A percentile compares a stretch with the other conserved stretches of the same genome.
Conservation (phyloP, 108 stramenopile genomes). For the Cyclotella baltica region DNA sequence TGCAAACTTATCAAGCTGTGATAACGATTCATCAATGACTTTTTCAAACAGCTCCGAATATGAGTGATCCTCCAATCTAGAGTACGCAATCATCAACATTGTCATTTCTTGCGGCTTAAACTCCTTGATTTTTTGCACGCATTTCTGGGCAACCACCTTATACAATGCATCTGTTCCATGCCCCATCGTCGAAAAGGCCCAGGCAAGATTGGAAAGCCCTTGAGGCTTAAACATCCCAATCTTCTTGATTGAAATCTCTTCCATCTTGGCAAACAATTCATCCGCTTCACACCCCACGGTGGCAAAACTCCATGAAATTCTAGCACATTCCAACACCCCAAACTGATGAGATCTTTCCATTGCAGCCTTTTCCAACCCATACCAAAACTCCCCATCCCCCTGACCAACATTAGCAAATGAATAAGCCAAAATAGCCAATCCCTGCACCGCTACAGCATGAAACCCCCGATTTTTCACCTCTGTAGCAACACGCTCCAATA, state of each 20-base stretch:
- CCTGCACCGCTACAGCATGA: slow-evolving; percentile 39
- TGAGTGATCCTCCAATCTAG: slow-evolving; percentile 16
- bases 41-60: slow-evolving; percentile 32
- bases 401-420: slow-evolving; percentile 46
- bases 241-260: slow-evolving; percentile 21
- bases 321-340: slow-evolving; percentile 26
- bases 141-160: slow-evolving; percentile 15
- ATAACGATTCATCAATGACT: slow-evolving; percentile 28
- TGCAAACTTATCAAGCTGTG: slow-evolving; percentile 20
- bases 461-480: slow-evolving; percentile 40
- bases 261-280: slow-evolving; percentile 29
- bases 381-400: slow-evolving; percentile 32
- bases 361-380: slow-evolving; percentile 28
- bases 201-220: slow-evolving; percentile 48
- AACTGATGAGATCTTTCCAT: slow-evolving; percentile 9
- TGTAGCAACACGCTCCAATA: slow-evolving; percentile 42
- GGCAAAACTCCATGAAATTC: slow-evolving; percentile 50
- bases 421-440: slow-evolving; percentile 44
- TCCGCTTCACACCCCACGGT: slow-evolving; percentile 40
- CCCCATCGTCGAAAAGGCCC: slow-evolving; percentile 44
- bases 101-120: slow-evolving; percentile 44
- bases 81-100: slow-evolving; percentile 45
- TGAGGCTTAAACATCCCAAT: slow-evolving; percentile 30
- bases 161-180: slow-evolving; percentile 22
- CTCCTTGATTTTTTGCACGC: slow-evolving; percentile 23